A percentile compares a stretch with the other conserved stretches of the same genome.
Conservation (phyloP, 2,329 filamentous ascomycete species). For the Helotiales sp. region DNA sequence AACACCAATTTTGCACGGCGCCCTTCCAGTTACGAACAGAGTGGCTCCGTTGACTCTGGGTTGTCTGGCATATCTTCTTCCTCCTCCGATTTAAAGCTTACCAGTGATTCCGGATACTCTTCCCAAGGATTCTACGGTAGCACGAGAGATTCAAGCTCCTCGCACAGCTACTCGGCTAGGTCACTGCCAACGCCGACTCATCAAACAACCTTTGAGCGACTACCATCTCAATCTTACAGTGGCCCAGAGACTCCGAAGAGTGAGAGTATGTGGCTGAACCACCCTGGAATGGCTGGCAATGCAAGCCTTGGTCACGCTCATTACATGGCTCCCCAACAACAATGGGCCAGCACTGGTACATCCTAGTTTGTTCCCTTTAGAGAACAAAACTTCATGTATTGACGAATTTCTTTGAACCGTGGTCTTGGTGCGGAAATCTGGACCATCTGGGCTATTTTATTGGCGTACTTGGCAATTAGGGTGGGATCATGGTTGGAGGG, state of each 20-base stretch:
- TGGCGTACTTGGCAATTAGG: conserved; percentile 13
- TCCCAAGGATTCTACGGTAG: conserved; percentile 36
- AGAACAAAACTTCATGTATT: conserved; percentile 12
- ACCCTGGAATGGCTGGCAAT: conserved; percentile 32
- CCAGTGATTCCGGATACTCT: conserved; percentile 38
- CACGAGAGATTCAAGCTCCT: conserved; percentile 29
- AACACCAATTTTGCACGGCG: conserved; percentile 33
- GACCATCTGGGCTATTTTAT: neutral
- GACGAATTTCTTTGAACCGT: conserved; percentile 24
- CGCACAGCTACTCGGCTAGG: conserved; percentile 32
- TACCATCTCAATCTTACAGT: conserved; percentile 27
- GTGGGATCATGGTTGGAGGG: neutral
- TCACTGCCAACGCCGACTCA: conserved; percentile 37
- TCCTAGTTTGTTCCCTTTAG: conserved; percentile 21
- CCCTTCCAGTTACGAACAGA: conserved; percentile 36
- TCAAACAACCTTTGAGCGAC: conserved; percentile 31
- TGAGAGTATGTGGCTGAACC: conserved; percentile 34
- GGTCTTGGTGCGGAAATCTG: neutral
- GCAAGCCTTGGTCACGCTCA: conserved; percentile 39
- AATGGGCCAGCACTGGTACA: conserved; percentile 39
- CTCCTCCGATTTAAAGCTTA: conserved; percentile 37
- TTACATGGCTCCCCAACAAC: conserved; percentile 36
- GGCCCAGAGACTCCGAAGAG: conserved; percentile 28
- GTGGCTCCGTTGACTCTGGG: conserved; percentile 34
- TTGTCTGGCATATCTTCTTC: conserved; percentile 34